Conservation (phyloP, 106 monocot species). For the Chionographis japonica region DNA sequence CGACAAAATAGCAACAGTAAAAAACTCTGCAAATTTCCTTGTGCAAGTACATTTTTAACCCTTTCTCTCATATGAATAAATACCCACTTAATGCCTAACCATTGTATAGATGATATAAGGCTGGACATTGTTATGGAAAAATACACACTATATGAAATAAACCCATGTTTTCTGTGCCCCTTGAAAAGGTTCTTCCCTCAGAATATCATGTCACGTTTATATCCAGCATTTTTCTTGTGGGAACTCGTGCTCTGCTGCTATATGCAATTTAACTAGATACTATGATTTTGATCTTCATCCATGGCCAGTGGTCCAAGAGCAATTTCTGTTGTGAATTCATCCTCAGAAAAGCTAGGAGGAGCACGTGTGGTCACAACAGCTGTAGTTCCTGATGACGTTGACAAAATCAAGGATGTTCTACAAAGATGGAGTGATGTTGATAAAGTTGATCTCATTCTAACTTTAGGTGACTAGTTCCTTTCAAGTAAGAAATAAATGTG, state of each 20-base stretch:
- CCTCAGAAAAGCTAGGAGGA: conserved; percentile 79
- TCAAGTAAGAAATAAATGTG: not conserved
- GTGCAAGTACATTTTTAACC: not conserved
- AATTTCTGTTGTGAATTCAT: conserved; percentile 78
- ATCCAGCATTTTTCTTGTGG: no score
- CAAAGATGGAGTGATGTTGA: conserved; percentile 79
- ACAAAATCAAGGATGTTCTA: conserved; percentile 54
- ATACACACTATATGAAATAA: no score
- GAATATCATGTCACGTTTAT: no score
- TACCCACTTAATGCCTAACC: no score
- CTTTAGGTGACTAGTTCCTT: conserved; percentile 50
- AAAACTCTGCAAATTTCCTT: conserved; percentile 24
- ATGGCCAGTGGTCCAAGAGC: conserved; percentile 80
- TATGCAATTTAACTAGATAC: not conserved
- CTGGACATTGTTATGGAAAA: no score
- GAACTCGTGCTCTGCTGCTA: no score
- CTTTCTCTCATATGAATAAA: not conserved
- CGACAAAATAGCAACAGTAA: conserved; percentile 18
- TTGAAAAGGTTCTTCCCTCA: no score
- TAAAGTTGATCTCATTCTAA: conserved; percentile 77
- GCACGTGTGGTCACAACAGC: conserved; percentile 58
- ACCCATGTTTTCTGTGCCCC: no score
- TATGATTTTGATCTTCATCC: conserved; percentile 1
- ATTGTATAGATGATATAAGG: no score
- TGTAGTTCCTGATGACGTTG: conserved; percentile 85